These are phyloP conservation scores for Hippophae rhamnoides DNA, from an alignment of 306 rosid genomes.

Conservation along the genomic window DNA sequence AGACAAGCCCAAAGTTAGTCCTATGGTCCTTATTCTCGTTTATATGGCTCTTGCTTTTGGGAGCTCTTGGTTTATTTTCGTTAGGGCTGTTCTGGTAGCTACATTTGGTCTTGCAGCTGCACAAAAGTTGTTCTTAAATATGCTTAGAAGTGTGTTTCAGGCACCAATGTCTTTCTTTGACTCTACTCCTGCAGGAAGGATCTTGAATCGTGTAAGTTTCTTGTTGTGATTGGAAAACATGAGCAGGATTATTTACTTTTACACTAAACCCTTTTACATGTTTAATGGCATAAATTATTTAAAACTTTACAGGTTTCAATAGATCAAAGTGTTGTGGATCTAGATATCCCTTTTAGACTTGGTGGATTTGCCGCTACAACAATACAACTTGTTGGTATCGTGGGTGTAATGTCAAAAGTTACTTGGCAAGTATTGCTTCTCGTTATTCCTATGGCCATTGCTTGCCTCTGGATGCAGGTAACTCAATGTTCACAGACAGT, in stretches of 20 bases:
- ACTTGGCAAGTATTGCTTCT: slow-evolving; percentile 95
- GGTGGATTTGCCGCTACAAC: slow-evolving; percentile 94
- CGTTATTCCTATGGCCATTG: slow-evolving; percentile 79
- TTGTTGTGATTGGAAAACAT: background rate
- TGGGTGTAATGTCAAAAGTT: slow-evolving; percentile 78
- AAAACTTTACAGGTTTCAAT: slow-evolving; percentile 56
- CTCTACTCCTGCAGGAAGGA: slow-evolving; percentile 91
- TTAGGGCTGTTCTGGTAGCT: slow-evolving; percentile 82
- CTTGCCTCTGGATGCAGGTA: slow-evolving; percentile 99
- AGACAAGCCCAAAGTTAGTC: slow-evolving; percentile 72
- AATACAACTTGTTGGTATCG: slow-evolving; percentile 85
- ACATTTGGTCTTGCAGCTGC: slow-evolving; percentile 93
- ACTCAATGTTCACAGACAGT: slow-evolving; percentile 2
- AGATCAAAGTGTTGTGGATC: slow-evolving; percentile 98
- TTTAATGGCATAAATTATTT: slow-evolving; percentile 20
- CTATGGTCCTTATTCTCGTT: slow-evolving; percentile 68
- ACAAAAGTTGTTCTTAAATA: slow-evolving; percentile 66
- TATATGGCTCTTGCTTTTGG: slow-evolving; percentile 97
- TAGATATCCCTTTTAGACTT: slow-evolving; percentile 94
- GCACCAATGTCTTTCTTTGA: slow-evolving; percentile 98
- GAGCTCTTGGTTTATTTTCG: slow-evolving; percentile 78
- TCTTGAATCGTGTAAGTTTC: slow-evolving; percentile 80
- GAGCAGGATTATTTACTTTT: background rate
- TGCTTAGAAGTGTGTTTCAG: slow-evolving; percentile 75
- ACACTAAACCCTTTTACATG: slow-evolving; percentile 12